These are phyloP conservation scores for Prunus fruticosa DNA, from an alignment of 306 rosid species.

Conservation along the genomic window DNA sequence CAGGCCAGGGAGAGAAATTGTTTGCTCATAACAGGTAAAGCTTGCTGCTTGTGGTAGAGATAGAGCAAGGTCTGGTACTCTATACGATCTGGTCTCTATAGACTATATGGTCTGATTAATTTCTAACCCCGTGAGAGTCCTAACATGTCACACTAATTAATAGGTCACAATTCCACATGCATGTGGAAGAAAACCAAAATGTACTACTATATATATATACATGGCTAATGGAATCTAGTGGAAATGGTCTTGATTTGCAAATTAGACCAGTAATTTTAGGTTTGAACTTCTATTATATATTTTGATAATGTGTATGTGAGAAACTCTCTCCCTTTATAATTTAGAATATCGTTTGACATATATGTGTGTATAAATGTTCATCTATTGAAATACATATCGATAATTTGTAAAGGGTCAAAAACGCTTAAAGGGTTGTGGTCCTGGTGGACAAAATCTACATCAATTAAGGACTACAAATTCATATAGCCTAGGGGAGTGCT, in stretches of 20 bases:
- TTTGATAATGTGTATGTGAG: no score
- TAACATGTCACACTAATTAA: no score
- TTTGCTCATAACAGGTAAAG: not conserved
- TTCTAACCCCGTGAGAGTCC: no score
- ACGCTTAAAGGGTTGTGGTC: not conserved
- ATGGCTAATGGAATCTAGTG: not conserved
- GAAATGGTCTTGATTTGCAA: no score
- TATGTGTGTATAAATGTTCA: not conserved
- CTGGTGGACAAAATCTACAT: not conserved
- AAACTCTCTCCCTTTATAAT: no score
- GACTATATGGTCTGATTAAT: no score
- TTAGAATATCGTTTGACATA: no score
- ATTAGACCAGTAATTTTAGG: accelerated
- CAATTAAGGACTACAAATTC: not conserved
- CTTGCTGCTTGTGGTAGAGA: not conserved
- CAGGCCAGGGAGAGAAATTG: not conserved
- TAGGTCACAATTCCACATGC: no score
- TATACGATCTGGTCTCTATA: not conserved
- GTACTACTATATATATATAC: no score
- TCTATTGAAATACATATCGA: not conserved
- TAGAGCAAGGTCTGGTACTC: not conserved
- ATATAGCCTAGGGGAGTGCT: not conserved
- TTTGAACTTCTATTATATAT: no score
- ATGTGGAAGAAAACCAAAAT: no score
- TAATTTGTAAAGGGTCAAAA: not conserved